Evolutionary conservation across 495 filamentous ascomycete genomes (phyloP), one percentile per base, ranked within the genome.

Genomic region (Talaromyces nanjingensis): DNA sequence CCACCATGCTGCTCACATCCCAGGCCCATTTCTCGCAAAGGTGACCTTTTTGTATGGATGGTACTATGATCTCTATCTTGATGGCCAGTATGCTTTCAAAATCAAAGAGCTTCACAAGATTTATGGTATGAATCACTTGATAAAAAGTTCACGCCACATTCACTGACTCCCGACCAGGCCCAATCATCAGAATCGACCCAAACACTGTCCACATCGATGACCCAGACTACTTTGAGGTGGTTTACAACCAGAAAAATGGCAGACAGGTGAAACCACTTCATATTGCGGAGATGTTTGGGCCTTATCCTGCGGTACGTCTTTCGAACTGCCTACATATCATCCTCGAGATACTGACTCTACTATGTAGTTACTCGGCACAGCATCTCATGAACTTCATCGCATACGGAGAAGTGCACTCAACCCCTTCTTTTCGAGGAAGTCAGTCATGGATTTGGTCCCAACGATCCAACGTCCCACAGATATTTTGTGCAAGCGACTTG

Each of bases 101-200:
- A 70, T 80, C n/a, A 63, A 69, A 49, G 67, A 72, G 37, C 64
- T 79, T 66, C 78, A 79, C 63, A 63, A 68, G 31, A 57, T 66
- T 65, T 79, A 80, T 54, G 78, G 74, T 62, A 62, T 18, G 11
- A 6, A 11, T 20, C 29, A 37, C 20, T 56, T 27, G n/a, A 18
- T 9, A 20, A 8, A 49, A 20, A 55, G 7, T 27, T 6, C 22
- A 55, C 1, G 9, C 9, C 18, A 53, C 49, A 24, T 9, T 24
- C 11, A 29, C 52, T 55, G 52, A 55, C 52, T 54, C 45, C 25
- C 22, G 6, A 20, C 18, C 29, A 83, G 82, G 81, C 0, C 81
- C 83, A 1, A 79, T 85, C 55, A 68, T 85, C n/a, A 76, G 84
- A 6, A 74, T 86, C 37, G 78, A 71, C 29, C 84, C 84, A 0